Conservation (phyloP, 2,329 filamentous ascomycete species). For the Phoma sp. region DNA sequence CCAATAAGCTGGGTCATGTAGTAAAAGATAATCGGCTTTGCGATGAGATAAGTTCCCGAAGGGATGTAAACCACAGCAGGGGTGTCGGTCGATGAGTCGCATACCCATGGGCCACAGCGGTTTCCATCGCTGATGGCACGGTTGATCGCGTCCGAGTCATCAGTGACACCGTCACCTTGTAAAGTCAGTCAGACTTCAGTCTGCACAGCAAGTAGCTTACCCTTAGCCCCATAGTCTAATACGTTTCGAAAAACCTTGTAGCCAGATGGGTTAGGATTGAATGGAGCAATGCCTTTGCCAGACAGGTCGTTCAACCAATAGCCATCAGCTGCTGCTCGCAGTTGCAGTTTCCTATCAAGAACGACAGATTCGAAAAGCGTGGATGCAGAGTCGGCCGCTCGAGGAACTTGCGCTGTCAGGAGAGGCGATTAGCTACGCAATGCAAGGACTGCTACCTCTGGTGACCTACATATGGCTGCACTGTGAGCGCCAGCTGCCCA, state of each 20-base stretch:
- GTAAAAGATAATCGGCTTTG: constrained; percentile 64
- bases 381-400: constrained; percentile 9
- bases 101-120: constrained; percentile 53
- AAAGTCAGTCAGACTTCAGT: constrained; percentile 16
- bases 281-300: constrained; percentile 52
- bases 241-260: constrained; percentile 56
- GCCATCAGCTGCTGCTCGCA: constrained; percentile 20
- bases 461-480: constrained; percentile 24
- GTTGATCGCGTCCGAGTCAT: constrained; percentile 63
- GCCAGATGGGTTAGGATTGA: constrained; percentile 44
- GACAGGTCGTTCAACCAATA: constrained; percentile 54
- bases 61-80: constrained; percentile 66
- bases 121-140: constrained; percentile 52
- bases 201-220: constrained; percentile 25
- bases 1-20: constrained; percentile 70
- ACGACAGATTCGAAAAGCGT: neutral
- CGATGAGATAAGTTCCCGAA: constrained; percentile 61
- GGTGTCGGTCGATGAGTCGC: constrained; percentile 57
- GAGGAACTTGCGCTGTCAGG: constrained; percentile 16
- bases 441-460: neutral
- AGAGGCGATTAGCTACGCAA: constrained; percentile 6
- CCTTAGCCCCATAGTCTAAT: constrained; percentile 53
- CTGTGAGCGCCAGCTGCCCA: constrained; percentile 34
- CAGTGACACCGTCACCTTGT: constrained; percentile 47
- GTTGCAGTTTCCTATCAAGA: constrained; percentile 7